Percentiles rank a stretch among this genome's conserved stretches.
These are phyloP conservation scores for Rhodotorula babjevae DNA, from an alignment of 768 basidiomycete species.

Conservation along the genomic window DNA sequence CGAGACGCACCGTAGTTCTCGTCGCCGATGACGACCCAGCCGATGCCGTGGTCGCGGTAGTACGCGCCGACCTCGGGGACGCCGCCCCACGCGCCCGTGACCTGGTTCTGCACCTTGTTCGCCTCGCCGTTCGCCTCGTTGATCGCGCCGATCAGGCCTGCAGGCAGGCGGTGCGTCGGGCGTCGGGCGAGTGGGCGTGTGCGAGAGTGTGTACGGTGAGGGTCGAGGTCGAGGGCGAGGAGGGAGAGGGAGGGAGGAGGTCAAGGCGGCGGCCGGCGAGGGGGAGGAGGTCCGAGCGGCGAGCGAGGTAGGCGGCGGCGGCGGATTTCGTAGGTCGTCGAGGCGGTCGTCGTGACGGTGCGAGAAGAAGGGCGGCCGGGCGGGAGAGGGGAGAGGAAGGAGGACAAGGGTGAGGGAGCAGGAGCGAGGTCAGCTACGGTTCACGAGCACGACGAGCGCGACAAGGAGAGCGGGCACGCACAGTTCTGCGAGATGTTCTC, in stretches of 20 bases:
- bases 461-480: slow-evolving; percentile 54
- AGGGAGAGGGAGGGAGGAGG: neutral
- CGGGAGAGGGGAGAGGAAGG: too few relatives aligned
- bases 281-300: too few relatives aligned
- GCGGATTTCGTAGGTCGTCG: too few relatives aligned
- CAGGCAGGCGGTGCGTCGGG: too few relatives aligned
- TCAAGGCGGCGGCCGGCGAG: too few relatives aligned
- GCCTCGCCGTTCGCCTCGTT: slow-evolving; percentile 92
- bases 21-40: slow-evolving; percentile 93
- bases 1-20: slow-evolving; percentile 87
- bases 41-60: slow-evolving; percentile 75
- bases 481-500: slow-evolving; percentile 88
- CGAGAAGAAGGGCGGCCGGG: too few relatives aligned
- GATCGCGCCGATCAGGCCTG: slow-evolving; percentile 64
- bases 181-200: neutral
- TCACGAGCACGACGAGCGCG: too few relatives aligned
- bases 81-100: slow-evolving; percentile 65
- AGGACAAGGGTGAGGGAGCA: too few relatives aligned
- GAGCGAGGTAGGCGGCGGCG: too few relatives aligned
- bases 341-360: too few relatives aligned
- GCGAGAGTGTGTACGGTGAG: neutral
- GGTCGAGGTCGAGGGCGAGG: too few relatives aligned
- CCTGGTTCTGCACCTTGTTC: slow-evolving; percentile 74
- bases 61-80: slow-evolving; percentile 80
- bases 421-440: neutral